These are phyloP conservation scores for Cymbidium sinense DNA, from an alignment of 106 monocot genomes.

Conservation along the genomic window DNA sequence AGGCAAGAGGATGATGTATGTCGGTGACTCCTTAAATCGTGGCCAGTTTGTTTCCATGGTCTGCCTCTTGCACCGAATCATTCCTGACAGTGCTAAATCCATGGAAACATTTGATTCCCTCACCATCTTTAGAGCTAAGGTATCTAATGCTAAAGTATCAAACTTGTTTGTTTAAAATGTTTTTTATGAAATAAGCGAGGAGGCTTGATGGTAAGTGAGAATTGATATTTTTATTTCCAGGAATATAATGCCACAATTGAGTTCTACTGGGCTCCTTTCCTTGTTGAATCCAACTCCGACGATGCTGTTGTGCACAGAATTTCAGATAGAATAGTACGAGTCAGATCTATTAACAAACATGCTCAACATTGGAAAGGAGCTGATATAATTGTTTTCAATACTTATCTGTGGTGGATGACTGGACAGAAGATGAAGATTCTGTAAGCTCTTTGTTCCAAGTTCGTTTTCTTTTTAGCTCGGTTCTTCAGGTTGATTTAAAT, in stretches of 20 bases:
- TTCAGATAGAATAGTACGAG: constrained; percentile 56
- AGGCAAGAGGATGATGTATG: constrained; percentile 86
- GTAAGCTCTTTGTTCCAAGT: constrained; percentile 21
- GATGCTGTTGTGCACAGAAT: constrained; percentile 70
- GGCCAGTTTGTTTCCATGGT: constrained; percentile 87
- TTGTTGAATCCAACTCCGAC: constrained; percentile 92
- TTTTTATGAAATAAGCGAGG: neutral
- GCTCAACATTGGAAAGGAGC: constrained; percentile 67
- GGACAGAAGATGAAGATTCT: constrained; percentile 71
- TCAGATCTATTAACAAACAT: constrained; percentile 61
- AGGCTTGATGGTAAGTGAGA: neutral
- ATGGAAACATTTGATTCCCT: constrained; percentile 51
- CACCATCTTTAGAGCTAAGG: constrained; percentile 65
- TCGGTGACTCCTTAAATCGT: constrained; percentile 88
- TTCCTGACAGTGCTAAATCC: constrained; percentile 51
- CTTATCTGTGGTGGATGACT: constrained; percentile 97
- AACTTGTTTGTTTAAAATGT: neutral
- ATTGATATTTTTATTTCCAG: constrained; percentile 17
- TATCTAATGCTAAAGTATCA: constrained; percentile 7
- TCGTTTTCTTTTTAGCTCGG: neutral
- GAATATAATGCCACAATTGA: constrained; percentile 88
- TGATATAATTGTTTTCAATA: constrained; percentile 79
- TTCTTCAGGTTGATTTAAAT: neutral
- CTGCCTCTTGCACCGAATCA: constrained; percentile 55
- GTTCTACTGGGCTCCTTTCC: constrained; percentile 97